These are phyloP conservation scores for Euphorbia schlechtendalii DNA, from an alignment of 441 rosid genomes.

Conservation along the genomic window DNA sequence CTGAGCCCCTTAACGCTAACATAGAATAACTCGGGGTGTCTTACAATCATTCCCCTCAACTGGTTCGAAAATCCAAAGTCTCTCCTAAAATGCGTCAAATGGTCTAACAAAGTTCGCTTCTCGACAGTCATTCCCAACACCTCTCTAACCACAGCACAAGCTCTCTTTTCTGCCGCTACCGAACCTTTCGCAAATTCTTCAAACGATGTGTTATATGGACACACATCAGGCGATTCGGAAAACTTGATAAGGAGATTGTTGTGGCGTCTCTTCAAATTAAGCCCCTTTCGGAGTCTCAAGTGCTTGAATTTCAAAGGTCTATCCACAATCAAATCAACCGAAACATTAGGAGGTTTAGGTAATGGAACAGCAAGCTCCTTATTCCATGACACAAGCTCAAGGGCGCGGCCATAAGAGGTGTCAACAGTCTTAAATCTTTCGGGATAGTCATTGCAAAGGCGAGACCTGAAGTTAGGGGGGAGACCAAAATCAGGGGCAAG, in stretches of 20 bases:
- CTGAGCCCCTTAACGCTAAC: conserved; percentile 72
- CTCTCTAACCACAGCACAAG: conserved; percentile 65
- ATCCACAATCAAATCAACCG: conserved; percentile 55
- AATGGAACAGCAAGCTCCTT: conserved; percentile 46
- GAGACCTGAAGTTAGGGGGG: conserved; percentile 75
- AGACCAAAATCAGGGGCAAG: conserved; percentile 81
- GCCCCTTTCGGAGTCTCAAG: conserved; percentile 63
- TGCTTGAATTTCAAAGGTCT: conserved; percentile 79
- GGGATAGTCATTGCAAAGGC: conserved; percentile 72
- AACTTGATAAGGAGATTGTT: conserved; percentile 57
- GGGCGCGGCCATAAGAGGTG: conserved; percentile 73
- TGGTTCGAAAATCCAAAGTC: conserved; percentile 70
- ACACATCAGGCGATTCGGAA: conserved; percentile 52
- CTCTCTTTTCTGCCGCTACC: conserved; percentile 73
- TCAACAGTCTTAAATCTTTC: conserved; percentile 66
- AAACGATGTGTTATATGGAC: conserved; percentile 51
- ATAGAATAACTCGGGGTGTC: conserved; percentile 85
- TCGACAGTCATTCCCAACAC: conserved; percentile 63
- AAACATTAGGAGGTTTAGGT: conserved; percentile 31
- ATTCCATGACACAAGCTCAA: conserved; percentile 82
- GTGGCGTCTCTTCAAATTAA: conserved; percentile 61
- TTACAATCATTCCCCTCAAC: conserved; percentile 59
- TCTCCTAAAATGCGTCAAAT: conserved; percentile 79
- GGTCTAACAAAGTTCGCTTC: conserved; percentile 70
- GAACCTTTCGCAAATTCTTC: conserved; percentile 49